Conservation (phyloP, 2,329 filamentous ascomycete species). For the Spiromastix sp. region DNA sequence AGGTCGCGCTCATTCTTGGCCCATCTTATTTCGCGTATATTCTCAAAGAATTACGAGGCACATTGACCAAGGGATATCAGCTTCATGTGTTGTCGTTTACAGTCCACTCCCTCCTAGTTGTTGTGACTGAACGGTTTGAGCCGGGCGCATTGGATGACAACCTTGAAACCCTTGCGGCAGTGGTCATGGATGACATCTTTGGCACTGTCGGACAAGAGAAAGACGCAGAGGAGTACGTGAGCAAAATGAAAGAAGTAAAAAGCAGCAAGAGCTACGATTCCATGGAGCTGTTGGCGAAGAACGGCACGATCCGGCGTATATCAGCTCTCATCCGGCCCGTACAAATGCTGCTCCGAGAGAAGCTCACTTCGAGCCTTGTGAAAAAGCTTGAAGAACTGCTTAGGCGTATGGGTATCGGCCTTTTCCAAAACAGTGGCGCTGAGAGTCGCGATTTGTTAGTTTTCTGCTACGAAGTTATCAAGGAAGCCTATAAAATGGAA, state of each 20-base stretch:
- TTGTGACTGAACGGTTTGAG: slow-evolving; percentile 59
- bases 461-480: slow-evolving; percentile 90
- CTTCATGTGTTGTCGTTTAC: slow-evolving; percentile 93
- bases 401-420: slow-evolving; percentile 68
- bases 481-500: slow-evolving; percentile 60
- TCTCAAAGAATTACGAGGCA: slow-evolving; percentile 77
- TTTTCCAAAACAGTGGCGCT: slow-evolving; percentile 70
- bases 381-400: slow-evolving; percentile 87
- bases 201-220: slow-evolving; percentile 89
- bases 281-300: slow-evolving; percentile 83
- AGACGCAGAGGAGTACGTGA: slow-evolving; percentile 90
- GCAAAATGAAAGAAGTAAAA: slow-evolving; percentile 94
- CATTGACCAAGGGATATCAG: slow-evolving; percentile 78
- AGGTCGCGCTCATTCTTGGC: slow-evolving; percentile 72
- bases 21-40: slow-evolving; percentile 81
- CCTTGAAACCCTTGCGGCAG: slow-evolving; percentile 61
- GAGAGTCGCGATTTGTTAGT: slow-evolving; percentile 74
- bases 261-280: slow-evolving; percentile 97
- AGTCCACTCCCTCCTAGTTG: slow-evolving; percentile 79
- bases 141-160: slow-evolving; percentile 88
- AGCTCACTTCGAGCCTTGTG: slow-evolving; percentile 69
- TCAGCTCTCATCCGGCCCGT: slow-evolving; percentile 69
- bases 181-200: slow-evolving; percentile 97
- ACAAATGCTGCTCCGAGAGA: slow-evolving; percentile 68
- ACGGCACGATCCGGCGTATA: slow-evolving; percentile 63